Conservation (phyloP, 768 basidiomycete species). For the Nidularia pulvinata region DNA sequence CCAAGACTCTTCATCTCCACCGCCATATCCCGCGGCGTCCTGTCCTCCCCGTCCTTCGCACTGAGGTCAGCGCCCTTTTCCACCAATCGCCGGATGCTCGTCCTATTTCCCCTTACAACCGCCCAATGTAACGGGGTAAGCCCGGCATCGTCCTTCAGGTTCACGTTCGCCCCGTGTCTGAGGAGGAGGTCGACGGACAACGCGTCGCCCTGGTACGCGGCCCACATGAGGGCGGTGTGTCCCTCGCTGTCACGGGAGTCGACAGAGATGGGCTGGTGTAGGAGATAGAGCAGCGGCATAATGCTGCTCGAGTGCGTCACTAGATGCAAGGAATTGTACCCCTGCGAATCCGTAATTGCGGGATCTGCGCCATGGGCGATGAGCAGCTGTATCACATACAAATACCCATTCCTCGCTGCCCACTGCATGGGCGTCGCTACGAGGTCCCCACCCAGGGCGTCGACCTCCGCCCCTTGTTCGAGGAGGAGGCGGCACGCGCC, state of each 20-base stretch:
- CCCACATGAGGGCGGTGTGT: slow-evolving; percentile 98
- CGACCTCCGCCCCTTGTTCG: slow-evolving; percentile 93
- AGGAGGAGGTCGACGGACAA: slow-evolving; percentile 91
- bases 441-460: slow-evolving; percentile 92
- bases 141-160: slow-evolving; percentile 76
- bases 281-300: slow-evolving; percentile 90
- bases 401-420: slow-evolving; percentile 97
- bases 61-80: slow-evolving; percentile 85
- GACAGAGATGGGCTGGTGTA: slow-evolving; percentile 92
- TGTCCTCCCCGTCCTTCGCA: slow-evolving; percentile 79
- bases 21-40: slow-evolving; percentile 95
- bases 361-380: slow-evolving; percentile 92
- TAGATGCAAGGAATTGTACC: slow-evolving; percentile 95
- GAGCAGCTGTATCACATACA: slow-evolving; percentile 93
- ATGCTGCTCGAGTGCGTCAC: slow-evolving; percentile 94
- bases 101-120: slow-evolving; percentile 91
- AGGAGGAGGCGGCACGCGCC: slow-evolving; percentile 84
- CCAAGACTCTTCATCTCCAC: slow-evolving; percentile 88
- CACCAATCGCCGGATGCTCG: slow-evolving; percentile 81
- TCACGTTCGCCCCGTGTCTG: slow-evolving; percentile 82
- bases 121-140: slow-evolving; percentile 97
- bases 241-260: slow-evolving; percentile 91
- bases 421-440: slow-evolving; percentile 96
- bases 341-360: slow-evolving; percentile 87
- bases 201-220: slow-evolving; percentile 97